Base-by-base conservation (phyloP, 164 flowering plant species). In the Cinnamomum micranthum region DNA sequence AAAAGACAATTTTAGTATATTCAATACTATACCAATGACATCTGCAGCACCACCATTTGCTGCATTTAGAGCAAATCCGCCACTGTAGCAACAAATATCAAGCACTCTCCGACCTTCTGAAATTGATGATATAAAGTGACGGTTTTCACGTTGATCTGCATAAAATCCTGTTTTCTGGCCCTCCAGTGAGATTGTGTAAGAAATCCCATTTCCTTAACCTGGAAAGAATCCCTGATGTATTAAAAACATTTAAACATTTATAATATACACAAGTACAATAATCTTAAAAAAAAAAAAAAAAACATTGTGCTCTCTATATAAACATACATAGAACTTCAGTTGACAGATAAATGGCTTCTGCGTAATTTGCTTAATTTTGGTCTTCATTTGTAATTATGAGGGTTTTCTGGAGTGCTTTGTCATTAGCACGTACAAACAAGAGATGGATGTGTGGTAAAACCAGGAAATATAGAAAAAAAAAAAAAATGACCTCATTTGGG, bases 101-200 rank as follows among this genome's bases (percentile, higher is more conserved):
- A 95, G 92, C 75, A 95, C 96, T 69, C 79, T 87, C 78, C 80
- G 86, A 72, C 91, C 95, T 47, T 82, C 66, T 28, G 93, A 89
- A 69, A 95, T 84, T 70, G 89, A 82, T 51, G 92, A 90, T 81
- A 95, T 80, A 76, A 88, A 93, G 65, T 82, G 83, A 31, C 99
- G 91, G 65, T 90, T 93, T 78, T 95, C 99, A 55, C 99, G 94
- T 80, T 95, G 98, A 86, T 95, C 99, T 68, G 98, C 97, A 86
- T 95, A 95, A 82, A 92, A 95, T 72, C 99, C 99, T 25, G 99
- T 95, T 79, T 95, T 95, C 79, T 95, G 99, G 50, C 99, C 99
- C 14, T 86, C 92, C 76, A 87, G 74, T 60, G 97, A 92, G 72
- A 95, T 74, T 2, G 91, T 75, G 82, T 91, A 95, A 60, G 74